A percentile compares a stretch with the other conserved stretches of the same genome.
Conservation (phyloP, 192 early-diverging fungal species). For the Rhizoclosmatium globosum region DNA sequence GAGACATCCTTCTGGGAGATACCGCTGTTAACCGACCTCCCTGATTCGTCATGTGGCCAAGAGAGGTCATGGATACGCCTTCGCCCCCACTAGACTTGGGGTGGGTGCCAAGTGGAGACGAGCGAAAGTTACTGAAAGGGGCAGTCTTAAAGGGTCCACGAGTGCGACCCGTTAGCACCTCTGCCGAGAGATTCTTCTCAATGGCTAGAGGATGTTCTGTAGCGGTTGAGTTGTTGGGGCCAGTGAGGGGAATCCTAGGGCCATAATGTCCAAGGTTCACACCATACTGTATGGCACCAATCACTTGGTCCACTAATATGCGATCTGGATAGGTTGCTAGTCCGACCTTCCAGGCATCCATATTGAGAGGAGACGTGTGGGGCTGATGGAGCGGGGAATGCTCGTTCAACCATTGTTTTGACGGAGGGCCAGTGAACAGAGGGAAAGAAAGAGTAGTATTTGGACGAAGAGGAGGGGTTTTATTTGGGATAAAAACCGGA, state of each 20-base stretch:
- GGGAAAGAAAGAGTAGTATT: neutral
- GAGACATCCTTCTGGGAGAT: neutral
- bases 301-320: neutral
- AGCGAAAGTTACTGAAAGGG: conserved; percentile 3
- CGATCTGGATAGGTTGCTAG: conserved; percentile 10
- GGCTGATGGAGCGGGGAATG: neutral
- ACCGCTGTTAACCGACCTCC: conserved; percentile 8
- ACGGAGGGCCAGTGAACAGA: neutral
- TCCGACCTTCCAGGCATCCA: neutral
- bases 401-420: neutral
- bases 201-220: neutral
- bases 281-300: conserved; percentile 7
- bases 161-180: neutral
- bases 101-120: conserved; percentile 2
- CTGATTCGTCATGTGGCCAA: neutral
- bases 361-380: neutral
- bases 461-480: neutral
- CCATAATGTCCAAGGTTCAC: conserved; percentile 8
- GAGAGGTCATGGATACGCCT: conserved; percentile 8
- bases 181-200: neutral
- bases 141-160: neutral
- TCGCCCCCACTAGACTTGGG: neutral
- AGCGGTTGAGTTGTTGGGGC: neutral
- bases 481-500: conserved; percentile 1
- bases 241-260: no score